A percentile compares a stretch with the other conserved stretches of the same genome.
Conservation (phyloP, 2,329 filamentous ascomycete genomes). For the Tolypocladium ovalisporum region DNA sequence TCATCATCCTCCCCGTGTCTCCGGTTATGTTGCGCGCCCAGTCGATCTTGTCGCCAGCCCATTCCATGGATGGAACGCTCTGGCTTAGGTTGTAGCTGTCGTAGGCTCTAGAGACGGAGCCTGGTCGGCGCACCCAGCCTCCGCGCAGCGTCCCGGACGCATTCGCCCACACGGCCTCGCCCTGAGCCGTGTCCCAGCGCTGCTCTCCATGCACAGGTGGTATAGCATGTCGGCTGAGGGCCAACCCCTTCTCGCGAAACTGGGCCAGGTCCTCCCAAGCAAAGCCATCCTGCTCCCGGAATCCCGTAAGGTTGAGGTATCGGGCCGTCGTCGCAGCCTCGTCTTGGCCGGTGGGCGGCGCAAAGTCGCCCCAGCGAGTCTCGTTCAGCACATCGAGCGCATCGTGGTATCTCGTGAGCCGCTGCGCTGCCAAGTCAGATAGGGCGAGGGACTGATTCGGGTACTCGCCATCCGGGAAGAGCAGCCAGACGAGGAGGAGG, state of each 20-base stretch:
- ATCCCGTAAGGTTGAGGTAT: slow-evolving; percentile 66
- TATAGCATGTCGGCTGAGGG: slow-evolving; percentile 45
- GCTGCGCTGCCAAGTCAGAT: slow-evolving; percentile 27
- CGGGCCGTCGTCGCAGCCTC: slow-evolving; percentile 16
- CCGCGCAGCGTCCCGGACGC: slow-evolving; percentile 67
- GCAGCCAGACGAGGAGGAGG: slow-evolving; percentile 27
- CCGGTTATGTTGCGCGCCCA: slow-evolving; percentile 80
- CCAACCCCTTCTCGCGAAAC: slow-evolving; percentile 54
- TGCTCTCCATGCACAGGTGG: slow-evolving; percentile 29
- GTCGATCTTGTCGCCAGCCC: slow-evolving; percentile 43
- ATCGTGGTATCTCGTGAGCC: slow-evolving; percentile 39
- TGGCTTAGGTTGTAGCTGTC: slow-evolving; percentile 52
- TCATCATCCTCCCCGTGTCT: slow-evolving; percentile 52
- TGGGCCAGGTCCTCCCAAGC: slow-evolving; percentile 63
- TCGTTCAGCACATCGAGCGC: slow-evolving; percentile 43
- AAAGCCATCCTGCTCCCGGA: slow-evolving; percentile 62
- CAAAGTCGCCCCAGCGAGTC: slow-evolving; percentile 51
- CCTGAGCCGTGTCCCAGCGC: slow-evolving; percentile 25
- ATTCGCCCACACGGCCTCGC: slow-evolving; percentile 58
- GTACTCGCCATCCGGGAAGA: slow-evolving; percentile 25
- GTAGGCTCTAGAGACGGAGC: slow-evolving; percentile 32
- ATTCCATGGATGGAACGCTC: slow-evolving; percentile 55
- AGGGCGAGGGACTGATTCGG: slow-evolving; percentile 19
- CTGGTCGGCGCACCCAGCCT: slow-evolving; percentile 56
- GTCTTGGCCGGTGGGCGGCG: slow-evolving; percentile 23